A percentile compares a stretch with the other conserved stretches of the same genome.
Conservation (phyloP, 2,329 filamentous ascomycete genomes). For the Fusarium chaquense region DNA sequence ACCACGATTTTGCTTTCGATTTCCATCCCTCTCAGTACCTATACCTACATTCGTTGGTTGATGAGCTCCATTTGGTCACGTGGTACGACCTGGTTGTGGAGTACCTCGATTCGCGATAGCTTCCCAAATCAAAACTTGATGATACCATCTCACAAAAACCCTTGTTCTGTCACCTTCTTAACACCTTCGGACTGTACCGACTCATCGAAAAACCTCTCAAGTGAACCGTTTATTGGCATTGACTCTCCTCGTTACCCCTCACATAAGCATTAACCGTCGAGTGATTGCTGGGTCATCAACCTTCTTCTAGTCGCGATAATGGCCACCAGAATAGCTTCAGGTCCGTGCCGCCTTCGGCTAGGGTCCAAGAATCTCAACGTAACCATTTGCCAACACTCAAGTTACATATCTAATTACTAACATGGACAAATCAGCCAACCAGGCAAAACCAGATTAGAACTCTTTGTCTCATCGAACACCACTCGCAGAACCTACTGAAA, state of each 20-base stretch:
- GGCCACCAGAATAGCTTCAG: neutral
- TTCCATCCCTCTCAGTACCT: too few species aligned
- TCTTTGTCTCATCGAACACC: slow-evolving; percentile 27
- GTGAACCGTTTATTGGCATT: neutral
- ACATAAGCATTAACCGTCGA: neutral
- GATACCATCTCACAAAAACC: neutral
- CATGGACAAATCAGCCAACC: neutral
- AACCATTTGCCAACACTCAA: too few species aligned
- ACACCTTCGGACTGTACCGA: neutral
- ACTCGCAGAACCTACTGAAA: slow-evolving; percentile 17
- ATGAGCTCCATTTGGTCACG: neutral
- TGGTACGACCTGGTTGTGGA: neutral
- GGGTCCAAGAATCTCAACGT: neutral
- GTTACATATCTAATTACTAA: neutral
- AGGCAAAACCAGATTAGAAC: neutral
- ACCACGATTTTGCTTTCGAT: too few species aligned
- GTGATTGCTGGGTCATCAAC: neutral
- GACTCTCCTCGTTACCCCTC: neutral
- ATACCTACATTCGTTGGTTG: too few species aligned
- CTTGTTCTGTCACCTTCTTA: too few species aligned
- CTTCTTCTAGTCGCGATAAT: neutral
- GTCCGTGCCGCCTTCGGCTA: neutral
- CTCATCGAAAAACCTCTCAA: neutral
- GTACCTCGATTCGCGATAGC: neutral
- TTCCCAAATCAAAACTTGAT: neutral